Evolutionary conservation across 139 green algal genomes (phyloP), one percentile per base, ranked within the genome.

Genomic region (Eudorina sp.): DNA sequence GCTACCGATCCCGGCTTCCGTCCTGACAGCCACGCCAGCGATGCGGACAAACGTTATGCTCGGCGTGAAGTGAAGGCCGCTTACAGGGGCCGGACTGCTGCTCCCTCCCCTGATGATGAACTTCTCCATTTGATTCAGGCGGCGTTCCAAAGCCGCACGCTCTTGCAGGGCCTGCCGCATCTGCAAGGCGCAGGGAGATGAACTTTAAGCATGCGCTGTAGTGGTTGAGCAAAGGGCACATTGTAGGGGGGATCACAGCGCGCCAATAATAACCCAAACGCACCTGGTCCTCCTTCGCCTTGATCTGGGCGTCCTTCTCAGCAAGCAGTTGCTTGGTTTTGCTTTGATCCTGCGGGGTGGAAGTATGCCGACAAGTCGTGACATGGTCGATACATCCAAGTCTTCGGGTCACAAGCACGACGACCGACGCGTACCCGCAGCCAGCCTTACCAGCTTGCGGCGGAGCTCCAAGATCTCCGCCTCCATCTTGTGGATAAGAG

Each of bases 401-500:
- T n/a, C 51, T 16, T 60, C 14, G 51, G 51, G 51, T 23, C 58
- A 68, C 58, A 60, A 25, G 51, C 14, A 60, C 51, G 51, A 60
- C 51, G 16, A 16, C 51, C 16, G 13, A 25, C 51, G 51, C 51
- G 16, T 16, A 60, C 14, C 51, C 14, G 16, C 51, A 60, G 51
- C 34, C 43, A 1, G 31, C 16, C 89, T 73, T 74, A 94, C 92
- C 74, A 96, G 82, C 88, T 94, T 88, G 0, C 38, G n/a, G 74
- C 92, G 92, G 40, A 96, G 88, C 48, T 90, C 85, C 75, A 94
- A 68, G 43, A 98, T 98, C 90, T 98, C 94, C 31, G 89, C 85
- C 40, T 94, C 89, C 90, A 99, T 96, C 1, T 94, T 93, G 84
- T 95, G 95, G 45, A 99, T 94, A 51, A 93, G 48, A 0, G 91